A percentile compares a stretch with the other conserved stretches of the same genome.
Conservation (phyloP, 192 early-diverging fungal genomes). For the Coemansia sp. region DNA sequence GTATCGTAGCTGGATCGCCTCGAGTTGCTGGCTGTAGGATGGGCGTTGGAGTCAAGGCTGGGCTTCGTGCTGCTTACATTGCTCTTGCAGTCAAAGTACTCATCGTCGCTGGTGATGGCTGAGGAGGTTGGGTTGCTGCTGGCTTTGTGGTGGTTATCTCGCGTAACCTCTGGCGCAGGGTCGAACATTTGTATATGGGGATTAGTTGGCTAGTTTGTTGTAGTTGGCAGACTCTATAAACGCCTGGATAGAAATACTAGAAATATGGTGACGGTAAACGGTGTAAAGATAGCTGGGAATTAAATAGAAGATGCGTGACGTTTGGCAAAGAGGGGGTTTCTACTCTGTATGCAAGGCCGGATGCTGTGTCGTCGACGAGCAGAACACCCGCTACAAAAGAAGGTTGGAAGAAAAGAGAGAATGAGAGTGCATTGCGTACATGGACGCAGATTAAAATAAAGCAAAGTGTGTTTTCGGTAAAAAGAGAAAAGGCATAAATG, state of each 20-base stretch:
- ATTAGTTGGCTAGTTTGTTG: not conserved
- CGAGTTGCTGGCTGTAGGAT: not conserved
- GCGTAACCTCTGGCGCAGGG: not conserved
- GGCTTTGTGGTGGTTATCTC: not conserved
- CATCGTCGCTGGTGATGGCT: constrained; percentile 29
- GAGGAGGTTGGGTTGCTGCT: not conserved
- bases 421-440: constrained; percentile 1
- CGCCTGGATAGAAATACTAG: not conserved
- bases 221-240: not conserved
- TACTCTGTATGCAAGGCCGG: not conserved
- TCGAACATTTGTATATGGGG: not conserved
- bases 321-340: not conserved
- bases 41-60: constrained; percentile 20
- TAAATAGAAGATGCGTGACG: constrained; percentile 4
- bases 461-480: not conserved
- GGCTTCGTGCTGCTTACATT: constrained; percentile 24
- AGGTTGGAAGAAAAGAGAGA: not conserved
- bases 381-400: not conserved
- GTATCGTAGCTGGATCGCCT: constrained; percentile 9
- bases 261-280: not conserved
- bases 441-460: not conserved
- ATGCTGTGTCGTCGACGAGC: not conserved
- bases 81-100: constrained; percentile 44
- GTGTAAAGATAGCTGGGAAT: not conserved
- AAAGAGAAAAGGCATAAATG: not conserved